Base-by-base conservation (phyloP, 192 early-diverging fungal genomes). In the Linnemannia schmuckeri region DNA sequence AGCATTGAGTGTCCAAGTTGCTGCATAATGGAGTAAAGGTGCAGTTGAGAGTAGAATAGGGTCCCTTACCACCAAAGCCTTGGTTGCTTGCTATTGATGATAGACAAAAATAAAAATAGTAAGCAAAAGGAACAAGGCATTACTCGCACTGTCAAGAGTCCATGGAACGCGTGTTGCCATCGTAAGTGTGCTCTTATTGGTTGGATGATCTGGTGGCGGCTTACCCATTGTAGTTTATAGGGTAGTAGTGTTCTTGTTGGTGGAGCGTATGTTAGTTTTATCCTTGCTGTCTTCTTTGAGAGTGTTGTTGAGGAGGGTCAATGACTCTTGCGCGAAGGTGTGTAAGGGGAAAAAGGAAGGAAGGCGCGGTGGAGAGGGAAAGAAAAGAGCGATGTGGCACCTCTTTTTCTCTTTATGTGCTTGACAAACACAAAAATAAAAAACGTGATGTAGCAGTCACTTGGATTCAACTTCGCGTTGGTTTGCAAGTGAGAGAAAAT, bases 21-120 rank as follows among this genome's bases (percentile, higher is more conserved):
- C 6, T 22, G 10, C 70, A 40, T 5, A 42, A 8, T n/a, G 20
- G 3, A 20, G 40, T 40, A 18, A 22, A 12, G 20, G 20, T 42
- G 2, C 24, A 6, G 8, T n/a, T 6, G 20, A 33, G n/a, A 20
- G 35, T 42, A 9, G 40, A 71, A n/a, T 30, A 12, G 22, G 8
- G 8, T 46, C n/a, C n/a, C 82, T 78, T 78, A 83, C 82, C 77
- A 37, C 76, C 77, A 41, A 83, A 83, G 35, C 76, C 76, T 66
- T 54, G 71, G 47, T 83, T 83, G 71, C 38, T 78, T 54, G 82
- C 81, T 83, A 82, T 33, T 27, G 61, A 66, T 1, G 24, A 13
- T 66, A n/a, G 7, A 27, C 17, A 24, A 10, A 61, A 66, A 63
- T 10, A 33, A 27, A 10, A 57, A 57, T 27, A 17, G n/a, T 33